These are phyloP conservation scores for Ramaria rubella DNA, from an alignment of 768 basidiomycete genomes.

Conservation along the genomic window DNA sequence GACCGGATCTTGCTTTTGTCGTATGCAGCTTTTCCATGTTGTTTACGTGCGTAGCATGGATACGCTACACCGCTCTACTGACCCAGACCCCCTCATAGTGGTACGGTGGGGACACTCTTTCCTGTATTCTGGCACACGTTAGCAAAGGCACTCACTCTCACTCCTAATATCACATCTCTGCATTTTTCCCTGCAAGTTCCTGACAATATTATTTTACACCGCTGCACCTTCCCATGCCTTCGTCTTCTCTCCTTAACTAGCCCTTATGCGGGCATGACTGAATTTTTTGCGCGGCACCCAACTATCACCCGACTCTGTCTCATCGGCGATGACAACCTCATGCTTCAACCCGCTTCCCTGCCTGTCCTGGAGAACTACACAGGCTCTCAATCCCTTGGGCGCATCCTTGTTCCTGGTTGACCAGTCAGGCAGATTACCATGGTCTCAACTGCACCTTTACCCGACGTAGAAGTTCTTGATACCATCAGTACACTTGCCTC, in stretches of 20 bases:
- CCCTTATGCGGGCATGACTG: not conserved
- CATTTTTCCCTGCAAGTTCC: not conserved
- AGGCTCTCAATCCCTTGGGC: constrained; percentile 53
- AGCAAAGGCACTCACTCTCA: not conserved
- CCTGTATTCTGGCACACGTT: not conserved
- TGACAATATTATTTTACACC: not conserved
- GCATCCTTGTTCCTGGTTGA: constrained; percentile 52
- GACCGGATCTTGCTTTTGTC: not conserved
- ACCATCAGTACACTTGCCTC: not conserved
- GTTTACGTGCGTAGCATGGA: not conserved
- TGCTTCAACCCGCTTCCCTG: constrained; percentile 38
- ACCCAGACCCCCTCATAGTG: not conserved
- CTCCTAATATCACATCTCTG: not conserved
- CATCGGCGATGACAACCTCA: constrained; percentile 26
- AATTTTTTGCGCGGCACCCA: not conserved
- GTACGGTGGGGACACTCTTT: not conserved
- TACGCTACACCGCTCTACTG: not conserved
- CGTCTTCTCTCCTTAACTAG: not conserved
- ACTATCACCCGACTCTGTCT: not conserved
- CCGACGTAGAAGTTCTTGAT: not conserved
- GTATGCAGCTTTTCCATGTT: not conserved
- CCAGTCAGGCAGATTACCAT: constrained; percentile 32
- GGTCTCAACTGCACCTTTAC: not conserved
- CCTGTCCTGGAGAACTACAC: constrained; percentile 50
- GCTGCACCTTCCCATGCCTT: not conserved